Evolutionary conservation across 2,329 filamentous ascomycete genomes (phyloP), one percentile per base, ranked within the genome.

Genomic region (Endoconidiophora laricicola): DNA sequence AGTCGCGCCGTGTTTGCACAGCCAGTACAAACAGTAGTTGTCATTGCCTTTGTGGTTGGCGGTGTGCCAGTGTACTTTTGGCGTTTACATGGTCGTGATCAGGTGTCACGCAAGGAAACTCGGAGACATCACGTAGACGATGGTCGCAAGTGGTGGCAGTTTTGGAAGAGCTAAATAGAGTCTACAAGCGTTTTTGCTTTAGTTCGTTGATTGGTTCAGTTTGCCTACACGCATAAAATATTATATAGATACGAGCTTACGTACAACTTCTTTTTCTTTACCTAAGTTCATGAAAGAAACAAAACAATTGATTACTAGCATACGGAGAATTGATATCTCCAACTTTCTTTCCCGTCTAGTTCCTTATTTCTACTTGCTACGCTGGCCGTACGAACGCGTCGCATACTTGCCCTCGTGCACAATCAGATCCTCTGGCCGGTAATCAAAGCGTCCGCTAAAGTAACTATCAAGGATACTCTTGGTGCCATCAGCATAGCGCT

Each of bases 391-490:
- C 26, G 88, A 78, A 78, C 85, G 91, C 63, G 91, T 96, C 57
- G 86, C 90, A 65, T 96, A 98, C 66, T 94, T 85, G 60, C 91
- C 91, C 58, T 76, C 70, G 69, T 84, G 70, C 56, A 95, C 86
- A 59, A 98, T 98, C 60, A 98, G 71, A 63, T 98, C 91, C 72
- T 95, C 72, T 50, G 81, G 78, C 57, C 76, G 74, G 76, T 98
- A 98, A 72, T 96, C 88, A 63, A 85, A 69, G 63, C 79, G 81
- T 60, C 88, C 88, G 57, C 73, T 78, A 65, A 94, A 85, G 76
- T 96, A 98, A 68, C 81, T 87, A 57, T 90, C 74, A 54, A 98
- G 74, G 63, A 98, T 96, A 57, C 73, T 68, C 83, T 95, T 94
- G 66, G 79, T 83, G 60, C 87, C 87, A 56, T 81, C 73, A 60